These are phyloP conservation scores for Moesziomyces sp. DNA, from an alignment of 1,284 basidiomycete genomes.

Conservation along the genomic window DNA sequence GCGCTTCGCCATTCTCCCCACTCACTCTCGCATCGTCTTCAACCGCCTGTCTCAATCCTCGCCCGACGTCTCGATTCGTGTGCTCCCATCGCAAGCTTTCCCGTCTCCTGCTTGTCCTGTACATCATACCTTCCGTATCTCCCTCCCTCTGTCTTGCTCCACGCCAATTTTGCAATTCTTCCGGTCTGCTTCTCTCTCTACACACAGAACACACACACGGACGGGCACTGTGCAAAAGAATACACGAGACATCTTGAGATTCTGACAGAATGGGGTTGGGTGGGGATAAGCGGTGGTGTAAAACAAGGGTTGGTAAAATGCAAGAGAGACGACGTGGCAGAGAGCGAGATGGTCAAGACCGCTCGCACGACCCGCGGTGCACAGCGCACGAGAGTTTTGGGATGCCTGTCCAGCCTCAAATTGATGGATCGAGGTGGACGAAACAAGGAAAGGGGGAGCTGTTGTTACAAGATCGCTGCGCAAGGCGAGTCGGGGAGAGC, in stretches of 20 bases:
- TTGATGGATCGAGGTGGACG: background rate
- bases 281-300: conserved; percentile 11
- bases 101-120: too few relatives aligned
- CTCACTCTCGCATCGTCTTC: too few relatives aligned
- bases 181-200: too few relatives aligned
- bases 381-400: too few relatives aligned
- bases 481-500: background rate
- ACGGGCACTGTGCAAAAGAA: too few relatives aligned
- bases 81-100: too few relatives aligned
- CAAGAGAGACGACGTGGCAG: background rate
- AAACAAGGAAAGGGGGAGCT: conserved; percentile 3
- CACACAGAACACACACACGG: too few relatives aligned
- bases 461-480: conserved; percentile 28
- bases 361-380: too few relatives aligned
- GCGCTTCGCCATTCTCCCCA: too few relatives aligned
- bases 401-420: background rate
- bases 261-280: background rate
- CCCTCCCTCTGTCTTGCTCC: background rate
- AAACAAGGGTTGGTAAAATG: conserved; percentile 1
- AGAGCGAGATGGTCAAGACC: background rate
- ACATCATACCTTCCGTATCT: too few relatives aligned
- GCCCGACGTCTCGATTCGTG: too few relatives aligned
- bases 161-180: conserved; percentile 1
- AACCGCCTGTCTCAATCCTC: too few relatives aligned
- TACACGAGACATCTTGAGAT: conserved; percentile 1